Percentiles rank a stretch among this genome's conserved stretches.
Conservation (phyloP, 2,329 filamentous ascomycete genomes). For the Tympanopsis confertula region DNA sequence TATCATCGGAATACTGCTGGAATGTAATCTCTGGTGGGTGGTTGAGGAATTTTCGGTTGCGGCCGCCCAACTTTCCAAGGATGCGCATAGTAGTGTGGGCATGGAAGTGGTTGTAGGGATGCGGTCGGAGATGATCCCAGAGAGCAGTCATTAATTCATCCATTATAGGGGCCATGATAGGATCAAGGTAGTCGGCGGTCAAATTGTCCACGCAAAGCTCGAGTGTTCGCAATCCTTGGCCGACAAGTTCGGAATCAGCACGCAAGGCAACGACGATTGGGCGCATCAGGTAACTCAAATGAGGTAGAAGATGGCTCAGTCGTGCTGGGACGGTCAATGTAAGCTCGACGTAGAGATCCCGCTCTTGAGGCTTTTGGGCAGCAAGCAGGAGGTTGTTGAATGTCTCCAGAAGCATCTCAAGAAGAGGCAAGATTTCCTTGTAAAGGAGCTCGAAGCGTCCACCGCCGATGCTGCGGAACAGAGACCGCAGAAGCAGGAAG, state of each 20-base stretch:
- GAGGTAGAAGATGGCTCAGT: conserved; percentile 85
- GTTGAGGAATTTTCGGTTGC: conserved; percentile 91
- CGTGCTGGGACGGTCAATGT: conserved; percentile 91
- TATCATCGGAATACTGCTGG: conserved; percentile 76
- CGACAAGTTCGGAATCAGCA: conserved; percentile 84
- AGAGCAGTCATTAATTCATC: conserved; percentile 96
- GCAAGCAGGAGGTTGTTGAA: conserved; percentile 89
- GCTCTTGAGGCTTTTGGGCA: conserved; percentile 77
- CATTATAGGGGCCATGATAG: conserved; percentile 98
- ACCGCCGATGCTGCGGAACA: conserved; percentile 93
- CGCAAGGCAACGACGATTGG: conserved; percentile 90
- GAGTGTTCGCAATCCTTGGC: conserved; percentile 82
- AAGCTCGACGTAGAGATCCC: conserved; percentile 92
- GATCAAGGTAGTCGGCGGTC: conserved; percentile 93
- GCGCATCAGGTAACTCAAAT: conserved; percentile 93
- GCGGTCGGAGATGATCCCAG: conserved; percentile 87
- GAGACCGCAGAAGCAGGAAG: conserved; percentile 78
- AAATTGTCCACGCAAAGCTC: conserved; percentile 97
- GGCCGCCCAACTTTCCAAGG: conserved; percentile 85
- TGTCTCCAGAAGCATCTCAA: conserved; percentile 96
- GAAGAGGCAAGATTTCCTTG: conserved; percentile 87
- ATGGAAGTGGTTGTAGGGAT: conserved; percentile 93
- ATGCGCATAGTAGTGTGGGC: conserved; percentile 97
- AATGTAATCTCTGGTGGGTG: conserved; percentile 76
- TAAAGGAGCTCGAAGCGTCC: conserved; percentile 96